Percentiles rank a stretch among this genome's conserved stretches.
These are phyloP conservation scores for Phytopythium vexans DNA, from an alignment of 352 stramenopile genomes.

Conservation along the genomic window DNA sequence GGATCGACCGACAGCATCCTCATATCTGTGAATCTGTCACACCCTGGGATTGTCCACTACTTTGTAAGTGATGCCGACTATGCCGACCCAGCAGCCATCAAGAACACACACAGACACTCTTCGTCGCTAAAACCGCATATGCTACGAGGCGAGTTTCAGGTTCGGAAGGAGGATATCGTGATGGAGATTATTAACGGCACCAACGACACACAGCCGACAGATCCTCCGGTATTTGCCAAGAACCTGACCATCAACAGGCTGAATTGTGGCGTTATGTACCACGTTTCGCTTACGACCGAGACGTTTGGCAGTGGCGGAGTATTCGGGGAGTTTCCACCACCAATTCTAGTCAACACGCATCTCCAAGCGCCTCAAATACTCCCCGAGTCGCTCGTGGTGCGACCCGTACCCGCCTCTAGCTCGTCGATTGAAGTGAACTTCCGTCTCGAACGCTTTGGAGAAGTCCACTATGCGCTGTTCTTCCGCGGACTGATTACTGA, in stretches of 20 bases:
- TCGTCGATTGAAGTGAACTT: constrained; percentile 52
- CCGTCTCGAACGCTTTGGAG: constrained; percentile 47
- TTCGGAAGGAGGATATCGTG: constrained; percentile 37
- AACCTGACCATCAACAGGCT: constrained; percentile 53
- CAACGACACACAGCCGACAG: constrained; percentile 60
- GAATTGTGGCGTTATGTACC: constrained; percentile 51
- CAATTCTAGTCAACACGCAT: constrained; percentile 67
- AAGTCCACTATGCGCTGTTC: constrained; percentile 78
- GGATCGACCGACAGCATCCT: constrained; percentile 52
- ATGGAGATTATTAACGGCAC: constrained; percentile 74
- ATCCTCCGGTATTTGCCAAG: constrained; percentile 51
- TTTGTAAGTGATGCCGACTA: constrained; percentile 76
- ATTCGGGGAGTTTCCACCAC: constrained; percentile 69
- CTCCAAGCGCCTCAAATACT: constrained; percentile 37
- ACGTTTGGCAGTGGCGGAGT: constrained; percentile 56
- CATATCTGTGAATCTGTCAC: constrained; percentile 58
- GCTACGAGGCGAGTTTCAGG: constrained; percentile 40
- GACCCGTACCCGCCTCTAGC: constrained; percentile 34
- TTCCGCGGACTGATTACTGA: constrained; percentile 52
- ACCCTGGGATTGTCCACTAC: constrained; percentile 67
- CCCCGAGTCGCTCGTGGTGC: constrained; percentile 26
- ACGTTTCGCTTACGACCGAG: constrained; percentile 77
- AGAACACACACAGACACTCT: not conserved
- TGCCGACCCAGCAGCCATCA: constrained; percentile 62
- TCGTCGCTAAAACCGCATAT: constrained; percentile 23